These are phyloP conservation scores for Plasmopara viticola DNA, from an alignment of 352 stramenopile species.

Conservation along the genomic window DNA sequence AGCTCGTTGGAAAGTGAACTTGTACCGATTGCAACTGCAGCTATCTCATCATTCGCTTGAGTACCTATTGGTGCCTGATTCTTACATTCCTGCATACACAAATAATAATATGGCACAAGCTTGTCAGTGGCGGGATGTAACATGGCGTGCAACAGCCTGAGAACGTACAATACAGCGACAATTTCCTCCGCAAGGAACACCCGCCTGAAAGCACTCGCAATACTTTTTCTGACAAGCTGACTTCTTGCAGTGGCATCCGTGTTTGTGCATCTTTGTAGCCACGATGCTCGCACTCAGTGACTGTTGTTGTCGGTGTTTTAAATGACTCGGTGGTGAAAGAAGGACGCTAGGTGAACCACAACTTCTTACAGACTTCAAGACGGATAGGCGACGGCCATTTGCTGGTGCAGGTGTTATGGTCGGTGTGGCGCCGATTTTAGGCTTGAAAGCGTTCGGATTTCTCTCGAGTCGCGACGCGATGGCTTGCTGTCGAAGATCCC, in stretches of 20 bases:
- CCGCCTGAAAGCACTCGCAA: constrained; percentile 95
- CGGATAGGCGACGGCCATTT: constrained; percentile 11
- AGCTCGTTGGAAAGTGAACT: constrained; percentile 28
- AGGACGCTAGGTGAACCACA: constrained; percentile 14
- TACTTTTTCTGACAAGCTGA: constrained; percentile 97
- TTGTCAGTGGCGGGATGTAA: not conserved
- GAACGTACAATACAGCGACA: constrained; percentile 84
- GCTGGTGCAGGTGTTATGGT: constrained; percentile 6
- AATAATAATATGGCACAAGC: not conserved
- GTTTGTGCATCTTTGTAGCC: constrained; percentile 86
- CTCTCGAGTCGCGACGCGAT: constrained; percentile 88
- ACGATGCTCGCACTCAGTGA: constrained; percentile 13
- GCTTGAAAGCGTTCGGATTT: constrained; percentile 94
- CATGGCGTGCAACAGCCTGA: not conserved
- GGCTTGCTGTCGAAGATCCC: constrained; percentile 65
- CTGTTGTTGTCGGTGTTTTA: constrained; percentile 14
- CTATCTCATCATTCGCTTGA: constrained; percentile 28
- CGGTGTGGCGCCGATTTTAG: constrained; percentile 84
- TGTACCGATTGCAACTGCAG: constrained; percentile 9
- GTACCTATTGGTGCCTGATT: constrained; percentile 54
- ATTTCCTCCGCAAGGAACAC: constrained; percentile 78
- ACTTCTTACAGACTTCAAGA: constrained; percentile 8
- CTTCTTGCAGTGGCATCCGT: constrained; percentile 96
- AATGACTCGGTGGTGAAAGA: constrained; percentile 18
- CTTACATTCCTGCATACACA: constrained; percentile 54